Base-by-base conservation (phyloP, 176 grass and related monocot genomes). In the Luzula sylvatica region DNA sequence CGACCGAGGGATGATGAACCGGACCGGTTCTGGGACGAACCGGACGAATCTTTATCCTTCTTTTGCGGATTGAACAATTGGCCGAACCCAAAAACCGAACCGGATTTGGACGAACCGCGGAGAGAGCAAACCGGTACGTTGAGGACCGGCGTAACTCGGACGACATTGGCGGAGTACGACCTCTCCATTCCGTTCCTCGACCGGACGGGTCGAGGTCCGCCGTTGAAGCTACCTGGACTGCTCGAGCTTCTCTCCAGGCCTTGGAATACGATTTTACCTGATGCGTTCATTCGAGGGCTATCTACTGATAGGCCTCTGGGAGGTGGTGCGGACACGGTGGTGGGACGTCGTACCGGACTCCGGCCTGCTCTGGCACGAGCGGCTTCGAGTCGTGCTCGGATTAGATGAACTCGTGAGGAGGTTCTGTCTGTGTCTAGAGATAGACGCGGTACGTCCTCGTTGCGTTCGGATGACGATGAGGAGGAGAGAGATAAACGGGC, bases 231-330 rank as follows among this genome's bases (percentile, higher is more conserved):
- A 43, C 89, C 82, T 0, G 89, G 83, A 1, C 83, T 88, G 61
- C 89, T 95, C 13, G 70, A 95, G 73, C 89, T 95, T 61, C 89
- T 73, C 23, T 85, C 89, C 57, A 95, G 61, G 0, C 83, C 72
- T 55, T 95, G 89, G 76, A 95, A 95, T 42, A 95, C 80, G 44
- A 95, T 70, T 83, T 88, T 95, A 17, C 89, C 89, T 0, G 83
- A 80, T 5, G 83, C 76, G 61, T 95, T 88, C 83, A 95, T 95
- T 30, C 89, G 76, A 26, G 89, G 89, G 44, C 76, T 81, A 49
- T 87, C 77, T 16, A 74, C 77, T 9, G 78, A 69, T 2, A 46
- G 38, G 32, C 74, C 72, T 1, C 72, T n/a, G 1, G 61, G 83
- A 15, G 69, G 68, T 2, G 59, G 54, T 0, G 70, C 65, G 0